phyloP scores from a whole-genome alignment of 768 basidiomycete species.

The Hericium coralloides region DNA sequence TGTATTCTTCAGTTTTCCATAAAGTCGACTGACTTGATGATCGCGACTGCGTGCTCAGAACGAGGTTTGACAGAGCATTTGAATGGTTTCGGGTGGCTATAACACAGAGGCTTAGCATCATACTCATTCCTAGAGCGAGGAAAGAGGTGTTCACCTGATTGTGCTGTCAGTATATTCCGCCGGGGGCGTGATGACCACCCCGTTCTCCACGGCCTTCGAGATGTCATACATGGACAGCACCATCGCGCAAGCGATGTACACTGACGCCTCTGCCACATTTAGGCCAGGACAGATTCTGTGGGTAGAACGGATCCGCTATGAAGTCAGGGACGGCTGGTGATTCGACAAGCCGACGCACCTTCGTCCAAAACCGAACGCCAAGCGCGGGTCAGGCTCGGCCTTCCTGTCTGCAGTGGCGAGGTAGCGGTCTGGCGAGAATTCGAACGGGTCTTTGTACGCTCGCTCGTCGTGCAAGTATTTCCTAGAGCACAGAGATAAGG shows the following conservation, averaged over 20 bases:
- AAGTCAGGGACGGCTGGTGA: neutral
- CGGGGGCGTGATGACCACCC: neutral
- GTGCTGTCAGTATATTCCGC: neutral
- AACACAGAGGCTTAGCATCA: neutral
- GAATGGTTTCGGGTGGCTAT: constrained; percentile 20
- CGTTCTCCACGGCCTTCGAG: neutral
- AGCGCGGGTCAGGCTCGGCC: neutral
- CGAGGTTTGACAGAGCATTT: constrained; percentile 22
- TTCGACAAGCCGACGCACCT: neutral
- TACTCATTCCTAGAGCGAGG: neutral
- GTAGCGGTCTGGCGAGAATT: neutral
- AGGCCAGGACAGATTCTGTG: constrained; percentile 1
- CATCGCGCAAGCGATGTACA: neutral
- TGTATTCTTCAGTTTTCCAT: too few species aligned
- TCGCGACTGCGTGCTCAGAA: constrained; percentile 15
- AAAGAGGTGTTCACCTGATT: neutral
- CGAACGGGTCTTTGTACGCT: constrained; percentile 23
- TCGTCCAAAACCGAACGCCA: neutral
- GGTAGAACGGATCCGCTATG: too few species aligned
- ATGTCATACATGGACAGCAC: neutral
- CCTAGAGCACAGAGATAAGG: constrained; percentile 9
- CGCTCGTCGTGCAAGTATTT: constrained; percentile 23
- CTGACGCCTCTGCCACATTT: neutral
- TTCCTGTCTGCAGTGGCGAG: neutral
- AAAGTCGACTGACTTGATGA: constrained; percentile 11